Evolutionary conservation across 768 basidiomycete genomes (phyloP).

Genomic region (Suillus subaureus): DNA sequence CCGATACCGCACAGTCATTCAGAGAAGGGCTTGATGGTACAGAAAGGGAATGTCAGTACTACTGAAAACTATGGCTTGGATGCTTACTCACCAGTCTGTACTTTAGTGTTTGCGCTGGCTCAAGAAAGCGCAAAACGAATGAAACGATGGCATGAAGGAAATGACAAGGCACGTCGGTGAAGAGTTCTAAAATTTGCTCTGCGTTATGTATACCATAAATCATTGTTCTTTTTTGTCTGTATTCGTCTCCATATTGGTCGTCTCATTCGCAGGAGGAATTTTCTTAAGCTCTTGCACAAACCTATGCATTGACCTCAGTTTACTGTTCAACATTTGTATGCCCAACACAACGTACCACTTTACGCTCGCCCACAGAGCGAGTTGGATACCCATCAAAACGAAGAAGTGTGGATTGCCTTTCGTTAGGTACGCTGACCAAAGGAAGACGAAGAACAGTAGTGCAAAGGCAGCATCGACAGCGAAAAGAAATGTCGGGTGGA

Average conservation of each 20-base stretch:
- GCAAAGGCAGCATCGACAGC: slow-evolving; percentile 64
- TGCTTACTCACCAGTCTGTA: slow-evolving; percentile 11
- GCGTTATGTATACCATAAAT: slow-evolving; percentile 10
- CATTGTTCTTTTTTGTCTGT: slow-evolving; percentile 29
- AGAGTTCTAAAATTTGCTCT: neutral
- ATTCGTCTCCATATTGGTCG: slow-evolving; percentile 9
- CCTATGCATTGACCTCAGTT: slow-evolving; percentile 41
- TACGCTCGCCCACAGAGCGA: slow-evolving; percentile 74
- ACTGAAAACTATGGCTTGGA: slow-evolving; percentile 16
- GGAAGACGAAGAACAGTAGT: slow-evolving; percentile 58
- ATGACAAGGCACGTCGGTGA: slow-evolving; percentile 55
- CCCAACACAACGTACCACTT: slow-evolving; percentile 61
- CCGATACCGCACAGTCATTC: slow-evolving; percentile 71
- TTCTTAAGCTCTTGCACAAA: slow-evolving; percentile 65
- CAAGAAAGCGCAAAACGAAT: slow-evolving; percentile 79
- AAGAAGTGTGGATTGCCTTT: slow-evolving; percentile 69
- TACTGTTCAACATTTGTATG: slow-evolving; percentile 5
- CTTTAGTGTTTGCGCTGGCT: slow-evolving; percentile 79
- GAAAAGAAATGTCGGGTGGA: slow-evolving; percentile 69
- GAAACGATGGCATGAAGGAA: slow-evolving; percentile 85
- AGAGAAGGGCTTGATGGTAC: slow-evolving; percentile 92
- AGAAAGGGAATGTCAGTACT: slow-evolving; percentile 79
- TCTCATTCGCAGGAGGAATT: slow-evolving; percentile 23
- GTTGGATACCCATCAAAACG: slow-evolving; percentile 62
- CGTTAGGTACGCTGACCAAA: slow-evolving; percentile 60